A percentile compares a stretch with the other conserved stretches of the same genome.
Conservation (phyloP, 225 moss, liverwort and hornwort species). For the Takakia lepidozioides region DNA sequence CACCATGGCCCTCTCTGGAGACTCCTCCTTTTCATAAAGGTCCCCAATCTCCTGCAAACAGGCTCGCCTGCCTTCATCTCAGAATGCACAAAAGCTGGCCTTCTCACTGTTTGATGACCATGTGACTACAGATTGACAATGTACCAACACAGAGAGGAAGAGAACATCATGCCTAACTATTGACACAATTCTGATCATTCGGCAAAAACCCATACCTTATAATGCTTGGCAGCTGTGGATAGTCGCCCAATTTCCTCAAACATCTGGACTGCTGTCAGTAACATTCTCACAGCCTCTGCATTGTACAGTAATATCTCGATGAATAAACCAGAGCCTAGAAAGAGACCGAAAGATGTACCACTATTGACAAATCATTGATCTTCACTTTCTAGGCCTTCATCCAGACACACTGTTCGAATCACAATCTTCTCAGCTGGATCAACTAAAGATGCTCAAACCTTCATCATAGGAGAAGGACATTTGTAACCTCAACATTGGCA, state of each 20-base stretch:
- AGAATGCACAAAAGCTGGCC: not conserved
- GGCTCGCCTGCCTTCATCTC: conserved; percentile 7
- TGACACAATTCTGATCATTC: too few relatives aligned
- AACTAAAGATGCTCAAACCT: too few relatives aligned
- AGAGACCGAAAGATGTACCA: not conserved
- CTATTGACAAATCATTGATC: not conserved
- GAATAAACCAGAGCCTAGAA: not conserved
- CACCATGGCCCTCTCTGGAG: conserved; percentile 73
- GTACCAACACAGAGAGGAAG: too few relatives aligned
- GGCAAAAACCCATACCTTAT: too few relatives aligned
- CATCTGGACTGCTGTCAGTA: conserved; percentile 57
- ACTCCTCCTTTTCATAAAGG: conserved; percentile 93
- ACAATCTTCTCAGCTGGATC: too few relatives aligned
- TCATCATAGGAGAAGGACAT: not conserved
- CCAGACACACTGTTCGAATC: not conserved
- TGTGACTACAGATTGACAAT: too few relatives aligned
- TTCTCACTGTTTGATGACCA: too few relatives aligned
- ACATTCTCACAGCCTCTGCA: conserved; percentile 78
- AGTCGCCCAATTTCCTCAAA: conserved; percentile 87
- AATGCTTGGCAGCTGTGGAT: conserved; percentile 93
- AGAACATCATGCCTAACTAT: not conserved
- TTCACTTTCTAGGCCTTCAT: not conserved
- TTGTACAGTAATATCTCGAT: not conserved
- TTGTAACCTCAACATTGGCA: not conserved
- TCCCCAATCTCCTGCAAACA: conserved; percentile 78